A percentile compares a stretch with the other conserved stretches of the same genome.
phyloP scores from a whole-genome alignment of 805 yeast genomes.

The Cyberlindnera veronae region DNA sequence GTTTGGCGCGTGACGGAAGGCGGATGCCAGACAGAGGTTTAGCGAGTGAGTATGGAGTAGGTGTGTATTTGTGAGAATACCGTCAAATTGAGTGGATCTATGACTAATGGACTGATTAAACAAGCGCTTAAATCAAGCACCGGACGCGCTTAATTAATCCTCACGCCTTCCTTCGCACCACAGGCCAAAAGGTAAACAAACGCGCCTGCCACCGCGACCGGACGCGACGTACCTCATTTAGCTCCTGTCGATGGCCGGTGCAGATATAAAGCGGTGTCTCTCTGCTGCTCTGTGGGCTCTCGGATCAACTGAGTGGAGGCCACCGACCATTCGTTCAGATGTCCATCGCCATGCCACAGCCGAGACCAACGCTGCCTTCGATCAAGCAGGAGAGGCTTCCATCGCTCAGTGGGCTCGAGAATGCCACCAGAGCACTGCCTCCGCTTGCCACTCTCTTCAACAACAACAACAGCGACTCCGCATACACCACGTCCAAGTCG shows the following conservation, averaged over 20 bases:
- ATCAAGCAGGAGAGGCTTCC: slow-evolving; percentile 11
- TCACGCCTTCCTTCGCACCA: too few species aligned
- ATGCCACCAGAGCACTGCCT: slow-evolving; percentile 13
- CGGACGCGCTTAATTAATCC: too few species aligned
- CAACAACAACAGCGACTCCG: slow-evolving; percentile 1
- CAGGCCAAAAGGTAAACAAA: slow-evolving; percentile 13
- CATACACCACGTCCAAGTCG: slow-evolving; percentile 8
- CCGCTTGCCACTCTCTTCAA: slow-evolving; percentile 19
- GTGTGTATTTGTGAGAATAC: too few species aligned
- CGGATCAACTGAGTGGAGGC: too few species aligned
- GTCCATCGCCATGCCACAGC: slow-evolving; percentile 20
- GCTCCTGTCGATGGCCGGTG: slow-evolving; percentile 6
- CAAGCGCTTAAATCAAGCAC: too few species aligned
- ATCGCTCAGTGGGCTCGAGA: neutral
- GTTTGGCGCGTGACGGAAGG: too few species aligned
- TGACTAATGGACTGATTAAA: too few species aligned
- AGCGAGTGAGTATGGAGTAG: too few species aligned
- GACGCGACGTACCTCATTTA: slow-evolving; percentile 9
- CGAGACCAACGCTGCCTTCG: slow-evolving; percentile 18
- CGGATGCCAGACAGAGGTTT: too few species aligned
- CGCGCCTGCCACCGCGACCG: slow-evolving; percentile 7
- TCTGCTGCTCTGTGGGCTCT: too few species aligned
- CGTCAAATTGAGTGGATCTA: too few species aligned
- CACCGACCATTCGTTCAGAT: too few species aligned
- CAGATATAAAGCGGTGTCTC: slow-evolving; percentile 2